Base-by-base conservation (phyloP, 768 basidiomycete species). In the Rickenella mellea region DNA sequence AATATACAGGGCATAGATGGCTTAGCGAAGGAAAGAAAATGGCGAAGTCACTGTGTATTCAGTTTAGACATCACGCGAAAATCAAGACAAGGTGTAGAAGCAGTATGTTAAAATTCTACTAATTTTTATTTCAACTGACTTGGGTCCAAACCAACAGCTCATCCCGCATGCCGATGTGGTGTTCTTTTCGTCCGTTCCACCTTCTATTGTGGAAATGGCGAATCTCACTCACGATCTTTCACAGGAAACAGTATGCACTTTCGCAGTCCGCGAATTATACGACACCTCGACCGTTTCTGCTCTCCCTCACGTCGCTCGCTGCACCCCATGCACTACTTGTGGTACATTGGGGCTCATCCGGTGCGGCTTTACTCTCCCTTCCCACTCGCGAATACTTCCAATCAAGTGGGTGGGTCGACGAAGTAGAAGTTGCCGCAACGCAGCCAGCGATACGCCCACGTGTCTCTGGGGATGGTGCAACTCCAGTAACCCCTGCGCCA, bases 311-410 rank as follows among this genome's bases (percentile, higher is more conserved):
- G 0, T 68, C 76, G 9, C 70, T 73, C 26, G 84, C 77, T 0
- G 70, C 84, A 2, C 69, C 80, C 0, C 87, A 90, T 51, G 79
- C 86, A 0, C 67, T 91, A 0, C 77, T 90, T n/a, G 72, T 91
- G 20, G 84, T 80, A 2, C 68, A 89, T 52, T 89, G 87, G 73
- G 86, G 86, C 5, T 65, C 69, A 19, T 82, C 85, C 37, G 87
- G 87, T 9, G 83, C 82, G 1, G 88, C 87, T 0, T 78, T 85
- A 4, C 70, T 90, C 41, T 86, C 83, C 12, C 60, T 90, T 6
- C 88, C 87, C 0, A 89, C 87, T 0, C 73, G 74, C 49, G 88
- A 91, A 51, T 91, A 90, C 58, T 85, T 88, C 55, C 88, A 91
- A 49, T 80, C 79, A 49, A 86, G 84, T 0, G 79, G 81, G 1